phyloP scores from a whole-genome alignment of 192 early-diverging fungal genomes.

The Linnemannia zychae region DNA sequence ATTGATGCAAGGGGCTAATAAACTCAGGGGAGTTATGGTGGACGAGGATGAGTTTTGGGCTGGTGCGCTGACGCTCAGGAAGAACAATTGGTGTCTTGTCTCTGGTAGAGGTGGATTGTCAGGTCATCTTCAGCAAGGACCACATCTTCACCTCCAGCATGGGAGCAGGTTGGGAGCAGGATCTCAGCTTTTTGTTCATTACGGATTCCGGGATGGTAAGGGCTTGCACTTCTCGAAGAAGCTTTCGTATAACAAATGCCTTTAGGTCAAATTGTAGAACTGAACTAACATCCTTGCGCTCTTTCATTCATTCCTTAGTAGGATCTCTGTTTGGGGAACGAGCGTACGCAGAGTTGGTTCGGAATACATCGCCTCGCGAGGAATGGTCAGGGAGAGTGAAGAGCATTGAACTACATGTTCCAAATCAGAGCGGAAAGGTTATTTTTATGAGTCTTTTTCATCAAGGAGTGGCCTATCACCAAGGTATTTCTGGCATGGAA shows the following conservation, averaged over 20 bases:
- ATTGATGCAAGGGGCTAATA: conserved; percentile 46
- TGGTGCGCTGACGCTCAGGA: conserved; percentile 32
- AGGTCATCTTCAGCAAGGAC: neutral
- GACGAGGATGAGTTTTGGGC: conserved; percentile 55
- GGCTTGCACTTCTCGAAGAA: neutral
- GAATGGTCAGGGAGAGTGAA: conserved; percentile 2
- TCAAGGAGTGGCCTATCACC: conserved; percentile 20
- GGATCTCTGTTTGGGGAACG: conserved; percentile 40
- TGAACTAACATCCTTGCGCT: neutral
- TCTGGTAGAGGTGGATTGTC: conserved; percentile 17
- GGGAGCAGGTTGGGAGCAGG: conserved; percentile 11
- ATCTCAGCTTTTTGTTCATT: conserved; percentile 49
- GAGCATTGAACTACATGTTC: conserved; percentile 38
- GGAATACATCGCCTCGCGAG: conserved; percentile 18
- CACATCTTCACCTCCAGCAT: conserved; percentile 3
- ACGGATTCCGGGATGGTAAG: conserved; percentile 54
- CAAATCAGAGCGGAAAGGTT: conserved; percentile 37
- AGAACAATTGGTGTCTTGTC: conserved; percentile 56
- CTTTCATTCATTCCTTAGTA: conserved; percentile 10
- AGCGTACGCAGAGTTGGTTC: conserved; percentile 37
- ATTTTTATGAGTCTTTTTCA: conserved; percentile 45
- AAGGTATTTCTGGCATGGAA: conserved; percentile 3
- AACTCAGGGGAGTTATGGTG: conserved; percentile 39
- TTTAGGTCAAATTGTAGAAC: too few species aligned
- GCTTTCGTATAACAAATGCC: neutral